A percentile compares a stretch with the other conserved stretches of the same genome.
These are phyloP conservation scores for Biscogniauxia mediterranea DNA, from an alignment of 2,329 filamentous ascomycete genomes.

Conservation along the genomic window DNA sequence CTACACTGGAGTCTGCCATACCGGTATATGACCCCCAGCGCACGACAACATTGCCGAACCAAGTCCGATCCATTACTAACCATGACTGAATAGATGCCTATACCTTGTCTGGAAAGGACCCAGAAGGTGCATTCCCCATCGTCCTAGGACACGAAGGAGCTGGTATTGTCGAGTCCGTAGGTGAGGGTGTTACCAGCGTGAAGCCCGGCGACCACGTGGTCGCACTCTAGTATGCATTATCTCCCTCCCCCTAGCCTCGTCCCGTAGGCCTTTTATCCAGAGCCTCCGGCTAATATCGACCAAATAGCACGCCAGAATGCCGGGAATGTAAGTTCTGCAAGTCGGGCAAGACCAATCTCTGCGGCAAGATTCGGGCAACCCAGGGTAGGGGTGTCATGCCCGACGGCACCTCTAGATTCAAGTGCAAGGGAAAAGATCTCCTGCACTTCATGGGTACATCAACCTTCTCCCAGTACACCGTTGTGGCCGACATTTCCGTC, in stretches of 20 bases:
- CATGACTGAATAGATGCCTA: constrained; percentile 67
- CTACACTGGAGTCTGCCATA: constrained; percentile 99
- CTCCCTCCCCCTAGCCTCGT: constrained; percentile 3
- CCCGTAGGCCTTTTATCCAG: constrained; percentile 1
- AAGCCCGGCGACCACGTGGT: constrained; percentile 91
- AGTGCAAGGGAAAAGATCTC: constrained; percentile 89
- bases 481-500: constrained; percentile 97
- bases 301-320: constrained; percentile 85
- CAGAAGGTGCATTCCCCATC: constrained; percentile 89
- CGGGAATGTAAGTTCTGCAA: constrained; percentile 99
- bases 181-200: constrained; percentile 91
- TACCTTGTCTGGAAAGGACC: constrained; percentile 93
- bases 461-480: constrained; percentile 98
- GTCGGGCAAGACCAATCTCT: constrained; percentile 98
- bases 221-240: constrained; percentile 70
- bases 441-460: constrained; percentile 99
- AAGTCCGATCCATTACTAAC: constrained; percentile 29
- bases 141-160: constrained; percentile 89
- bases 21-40: constrained; percentile 55
- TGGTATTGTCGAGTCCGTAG: constrained; percentile 88
- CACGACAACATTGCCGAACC: constrained; percentile 22
- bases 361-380: constrained; percentile 96
- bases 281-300: constrained; percentile 14
- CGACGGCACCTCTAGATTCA: constrained; percentile 92
- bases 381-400: constrained; percentile 97